These are phyloP conservation scores for Smallanthus sonchifolius DNA, from an alignment of 129 eudicot species.

Conservation along the genomic window DNA sequence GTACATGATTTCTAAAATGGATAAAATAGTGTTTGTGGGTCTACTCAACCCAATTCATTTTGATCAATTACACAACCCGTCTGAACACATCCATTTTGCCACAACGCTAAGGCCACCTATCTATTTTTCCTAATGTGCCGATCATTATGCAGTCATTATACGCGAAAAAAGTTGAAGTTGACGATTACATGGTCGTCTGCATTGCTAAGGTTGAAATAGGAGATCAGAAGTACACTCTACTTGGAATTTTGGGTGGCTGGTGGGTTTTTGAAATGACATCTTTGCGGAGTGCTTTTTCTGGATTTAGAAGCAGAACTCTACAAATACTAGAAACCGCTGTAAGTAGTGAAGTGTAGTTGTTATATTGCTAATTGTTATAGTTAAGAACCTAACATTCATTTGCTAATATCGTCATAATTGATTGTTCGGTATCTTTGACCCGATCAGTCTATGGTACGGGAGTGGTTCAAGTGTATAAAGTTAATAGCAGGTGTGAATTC, in stretches of 20 bases:
- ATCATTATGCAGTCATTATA: constrained; percentile 45
- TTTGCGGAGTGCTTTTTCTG: constrained; percentile 27
- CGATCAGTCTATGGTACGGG: too few relatives aligned
- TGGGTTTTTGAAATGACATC: constrained; percentile 51
- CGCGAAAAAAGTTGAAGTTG: constrained; percentile 54
- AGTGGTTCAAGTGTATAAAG: not conserved
- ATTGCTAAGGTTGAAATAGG: constrained; percentile 50
- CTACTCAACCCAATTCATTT: not conserved
- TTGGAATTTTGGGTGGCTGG: constrained; percentile 72
- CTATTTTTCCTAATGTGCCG: not conserved
- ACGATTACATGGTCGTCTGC: constrained; percentile 49
- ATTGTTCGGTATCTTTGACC: constrained; percentile 1
- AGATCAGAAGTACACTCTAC: constrained; percentile 42
- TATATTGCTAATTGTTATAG: not conserved
- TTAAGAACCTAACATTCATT: not conserved
- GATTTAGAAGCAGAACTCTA: constrained; percentile 19
- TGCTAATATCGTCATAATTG: not conserved
- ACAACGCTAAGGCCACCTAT: not conserved
- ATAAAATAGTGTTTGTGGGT: not conserved
- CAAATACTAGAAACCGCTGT: constrained; percentile 31
- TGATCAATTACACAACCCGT: not conserved
- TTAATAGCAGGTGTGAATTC: not conserved
- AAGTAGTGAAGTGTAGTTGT: constrained; percentile 20
- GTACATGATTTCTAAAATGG: not conserved
- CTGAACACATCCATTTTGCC: not conserved